phyloP scores from a whole-genome alignment of 805 yeast genomes.

The Torulaspora gathmanii region DNA sequence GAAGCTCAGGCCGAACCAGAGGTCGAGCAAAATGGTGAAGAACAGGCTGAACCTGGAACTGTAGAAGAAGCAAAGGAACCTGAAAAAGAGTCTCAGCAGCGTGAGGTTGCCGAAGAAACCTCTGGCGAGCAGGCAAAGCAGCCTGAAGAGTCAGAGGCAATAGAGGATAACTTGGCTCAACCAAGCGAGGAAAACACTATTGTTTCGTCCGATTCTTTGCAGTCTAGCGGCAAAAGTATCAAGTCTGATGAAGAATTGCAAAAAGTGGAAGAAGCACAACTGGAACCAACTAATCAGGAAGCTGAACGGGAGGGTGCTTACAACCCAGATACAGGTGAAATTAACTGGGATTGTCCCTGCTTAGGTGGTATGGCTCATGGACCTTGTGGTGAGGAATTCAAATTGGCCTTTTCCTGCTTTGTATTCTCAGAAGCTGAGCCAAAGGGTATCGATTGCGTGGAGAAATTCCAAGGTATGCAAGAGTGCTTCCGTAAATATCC shows the following conservation, averaged over 20 bases:
- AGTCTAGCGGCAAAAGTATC: slow-evolving; percentile 1
- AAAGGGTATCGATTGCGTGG: slow-evolving; percentile 92
- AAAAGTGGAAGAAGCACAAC: slow-evolving; percentile 4
- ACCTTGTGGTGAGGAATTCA: slow-evolving; percentile 95
- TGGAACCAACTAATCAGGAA: slow-evolving; percentile 31
- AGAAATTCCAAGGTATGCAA: slow-evolving; percentile 88
- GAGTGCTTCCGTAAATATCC: slow-evolving; percentile 89
- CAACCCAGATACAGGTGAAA: slow-evolving; percentile 96
- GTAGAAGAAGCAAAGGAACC: neutral
- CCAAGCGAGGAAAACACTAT: slow-evolving; percentile 5
- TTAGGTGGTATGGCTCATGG: slow-evolving; percentile 99
- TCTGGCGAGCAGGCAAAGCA: slow-evolving; percentile 11
- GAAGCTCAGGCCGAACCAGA: slow-evolving; percentile 7
- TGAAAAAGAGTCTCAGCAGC: neutral
- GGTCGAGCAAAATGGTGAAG: neutral
- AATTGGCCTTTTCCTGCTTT: slow-evolving; percentile 90
- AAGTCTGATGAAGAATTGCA: slow-evolving; percentile 8
- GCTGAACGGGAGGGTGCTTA: slow-evolving; percentile 63
- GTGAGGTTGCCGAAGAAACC: slow-evolving; percentile 2
- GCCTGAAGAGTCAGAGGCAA: neutral
- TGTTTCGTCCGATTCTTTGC: slow-evolving; percentile 5
- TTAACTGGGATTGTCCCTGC: slow-evolving; percentile 99
- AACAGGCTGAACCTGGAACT: slow-evolving; percentile 2
- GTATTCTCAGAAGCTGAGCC: slow-evolving; percentile 93
- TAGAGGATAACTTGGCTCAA: neutral